Evolutionary conservation across 2,329 filamentous ascomycete species (phyloP).

Genomic region (Dactylellina cionopaga): DNA sequence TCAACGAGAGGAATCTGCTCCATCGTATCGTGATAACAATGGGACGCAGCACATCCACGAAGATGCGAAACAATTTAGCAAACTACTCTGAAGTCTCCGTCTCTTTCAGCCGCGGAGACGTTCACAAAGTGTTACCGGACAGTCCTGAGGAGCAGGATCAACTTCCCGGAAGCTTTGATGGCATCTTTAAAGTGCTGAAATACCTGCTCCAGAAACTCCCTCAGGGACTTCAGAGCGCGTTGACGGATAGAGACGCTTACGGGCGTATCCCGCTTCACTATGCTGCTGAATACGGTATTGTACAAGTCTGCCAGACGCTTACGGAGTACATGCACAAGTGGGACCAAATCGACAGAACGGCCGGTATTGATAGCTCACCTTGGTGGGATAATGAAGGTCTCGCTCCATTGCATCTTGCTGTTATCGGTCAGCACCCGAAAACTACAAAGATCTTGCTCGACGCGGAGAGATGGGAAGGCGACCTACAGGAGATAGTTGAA

Average conservation of each 20-base stretch:
- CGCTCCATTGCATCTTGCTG: slow-evolving; percentile 88
- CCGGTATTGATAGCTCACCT: slow-evolving; percentile 83
- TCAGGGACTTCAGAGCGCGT: slow-evolving; percentile 72
- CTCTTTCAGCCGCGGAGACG: slow-evolving; percentile 30
- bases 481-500: slow-evolving; percentile 70
- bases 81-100: slow-evolving; percentile 66
- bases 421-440: slow-evolving; percentile 87
- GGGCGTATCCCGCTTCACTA: slow-evolving; percentile 90
- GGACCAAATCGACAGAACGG: slow-evolving; percentile 82
- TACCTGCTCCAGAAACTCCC: slow-evolving; percentile 72
- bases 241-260: slow-evolving; percentile 77
- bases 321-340: slow-evolving; percentile 90
- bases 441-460: slow-evolving; percentile 84
- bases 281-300: slow-evolving; percentile 92
- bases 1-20: slow-evolving; percentile 92
- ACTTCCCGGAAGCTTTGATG: slow-evolving; percentile 44
- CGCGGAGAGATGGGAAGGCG: slow-evolving; percentile 79
- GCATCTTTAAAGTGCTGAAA: slow-evolving; percentile 61
- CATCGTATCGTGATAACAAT: slow-evolving; percentile 93
- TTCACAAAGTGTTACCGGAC: neutral
- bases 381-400: slow-evolving; percentile 96
- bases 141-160: slow-evolving; percentile 46
- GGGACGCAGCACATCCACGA: slow-evolving; percentile 74
- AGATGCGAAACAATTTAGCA: slow-evolving; percentile 61
- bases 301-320: slow-evolving; percentile 86